These are phyloP conservation scores for Peronospora belbahrii DNA, from an alignment of 352 stramenopile species.

Conservation along the genomic window DNA sequence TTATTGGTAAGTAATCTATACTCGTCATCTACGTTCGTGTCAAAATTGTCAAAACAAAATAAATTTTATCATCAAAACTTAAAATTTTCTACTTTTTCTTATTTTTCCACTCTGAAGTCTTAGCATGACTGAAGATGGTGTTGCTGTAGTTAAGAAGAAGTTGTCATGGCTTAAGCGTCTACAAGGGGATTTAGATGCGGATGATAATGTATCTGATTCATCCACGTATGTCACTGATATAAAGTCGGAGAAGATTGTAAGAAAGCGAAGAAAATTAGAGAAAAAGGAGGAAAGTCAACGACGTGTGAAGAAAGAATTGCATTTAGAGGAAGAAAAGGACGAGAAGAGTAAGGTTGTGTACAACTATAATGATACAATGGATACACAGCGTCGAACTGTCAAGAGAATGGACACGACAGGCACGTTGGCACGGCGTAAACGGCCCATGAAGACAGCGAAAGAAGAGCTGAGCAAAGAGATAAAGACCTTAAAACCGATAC, in stretches of 20 bases:
- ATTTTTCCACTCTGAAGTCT: background rate
- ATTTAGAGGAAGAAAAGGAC: background rate
- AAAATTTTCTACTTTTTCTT: background rate
- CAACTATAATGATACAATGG: too few relatives aligned
- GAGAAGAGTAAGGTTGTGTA: background rate
- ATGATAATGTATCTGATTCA: conserved; percentile 26
- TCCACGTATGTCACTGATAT: background rate
- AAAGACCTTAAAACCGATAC: too few relatives aligned
- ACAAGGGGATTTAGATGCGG: conserved; percentile 10
- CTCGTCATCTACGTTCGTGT: too few relatives aligned
- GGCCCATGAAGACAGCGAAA: background rate
- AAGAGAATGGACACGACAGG: conserved; percentile 2
- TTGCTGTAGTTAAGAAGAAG: conserved; percentile 4
- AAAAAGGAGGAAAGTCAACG: background rate
- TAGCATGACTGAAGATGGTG: background rate
- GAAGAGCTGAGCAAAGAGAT: background rate
- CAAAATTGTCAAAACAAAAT: background rate
- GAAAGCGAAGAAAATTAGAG: background rate
- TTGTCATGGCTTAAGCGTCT: conserved; percentile 23
- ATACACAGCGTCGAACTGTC: background rate
- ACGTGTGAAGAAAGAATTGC: conserved; percentile 2
- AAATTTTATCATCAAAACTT: too few relatives aligned
- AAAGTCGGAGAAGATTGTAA: conserved; percentile 1
- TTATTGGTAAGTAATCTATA: too few relatives aligned
- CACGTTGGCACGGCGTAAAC: background rate